Percentiles rank a stretch among this genome's conserved stretches.
These are phyloP conservation scores for Podospora anserina DNA, from an alignment of 495 filamentous ascomycete genomes.

Conservation along the genomic window DNA sequence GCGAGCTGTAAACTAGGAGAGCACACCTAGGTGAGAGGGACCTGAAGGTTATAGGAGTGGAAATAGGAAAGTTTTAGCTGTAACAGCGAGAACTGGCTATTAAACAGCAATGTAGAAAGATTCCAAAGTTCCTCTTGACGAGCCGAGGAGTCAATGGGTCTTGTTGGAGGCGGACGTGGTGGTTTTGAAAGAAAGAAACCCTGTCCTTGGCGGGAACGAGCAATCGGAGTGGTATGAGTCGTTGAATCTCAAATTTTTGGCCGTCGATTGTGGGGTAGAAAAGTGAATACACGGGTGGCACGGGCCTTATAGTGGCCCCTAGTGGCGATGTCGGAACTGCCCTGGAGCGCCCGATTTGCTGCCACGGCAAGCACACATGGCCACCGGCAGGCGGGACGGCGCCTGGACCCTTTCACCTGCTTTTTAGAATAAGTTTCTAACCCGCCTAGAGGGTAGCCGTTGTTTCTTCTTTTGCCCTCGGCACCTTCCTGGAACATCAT, in stretches of 20 bases:
- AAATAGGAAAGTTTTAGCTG: slow-evolving; percentile 13
- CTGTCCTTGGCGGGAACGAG: slow-evolving; percentile 19
- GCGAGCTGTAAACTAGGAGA: neutral
- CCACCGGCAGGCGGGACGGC: neutral
- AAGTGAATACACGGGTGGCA: slow-evolving; percentile 14
- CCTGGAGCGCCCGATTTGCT: slow-evolving; percentile 4
- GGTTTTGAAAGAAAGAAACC: slow-evolving; percentile 21
- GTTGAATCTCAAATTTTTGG: slow-evolving; percentile 21
- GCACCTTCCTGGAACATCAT: neutral
- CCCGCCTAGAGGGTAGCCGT: neutral
- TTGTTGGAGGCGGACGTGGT: slow-evolving; percentile 9
- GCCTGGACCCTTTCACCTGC: neutral
- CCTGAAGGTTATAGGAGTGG: slow-evolving; percentile 4
- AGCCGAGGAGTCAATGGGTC: slow-evolving; percentile 22
- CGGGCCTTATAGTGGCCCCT: slow-evolving; percentile 18
- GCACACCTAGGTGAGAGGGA: neutral
- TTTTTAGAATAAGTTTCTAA: neutral
- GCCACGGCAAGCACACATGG: neutral
- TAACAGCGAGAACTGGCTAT: slow-evolving; percentile 18
- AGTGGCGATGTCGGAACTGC: slow-evolving; percentile 33
- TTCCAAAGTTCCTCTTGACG: slow-evolving; percentile 19
- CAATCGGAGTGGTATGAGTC: slow-evolving; percentile 25
- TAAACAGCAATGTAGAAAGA: slow-evolving; percentile 13
- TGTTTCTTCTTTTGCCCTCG: neutral
- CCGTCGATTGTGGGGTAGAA: slow-evolving; percentile 35